Evolutionary conservation across 345 rosid genomes (phyloP).

Genomic region (Aquilaria yunnanensis): DNA sequence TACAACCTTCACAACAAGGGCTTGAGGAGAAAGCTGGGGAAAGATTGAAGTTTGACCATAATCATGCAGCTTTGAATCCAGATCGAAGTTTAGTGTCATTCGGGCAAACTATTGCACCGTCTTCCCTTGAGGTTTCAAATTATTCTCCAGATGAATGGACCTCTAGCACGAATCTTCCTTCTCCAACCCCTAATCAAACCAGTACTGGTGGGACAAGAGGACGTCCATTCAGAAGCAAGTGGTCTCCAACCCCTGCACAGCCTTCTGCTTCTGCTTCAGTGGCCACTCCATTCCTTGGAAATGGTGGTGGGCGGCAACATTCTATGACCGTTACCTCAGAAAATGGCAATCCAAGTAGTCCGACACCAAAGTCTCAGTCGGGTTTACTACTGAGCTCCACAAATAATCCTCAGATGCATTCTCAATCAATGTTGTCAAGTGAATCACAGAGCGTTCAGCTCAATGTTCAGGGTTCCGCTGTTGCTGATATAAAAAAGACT

Average conservation of each 20-base stretch:
- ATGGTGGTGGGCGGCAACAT: slow-evolving; percentile 22
- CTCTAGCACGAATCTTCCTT: slow-evolving; percentile 71
- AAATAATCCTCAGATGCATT: slow-evolving; percentile 28
- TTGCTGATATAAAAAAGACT: slow-evolving; percentile 28
- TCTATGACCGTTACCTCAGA: slow-evolving; percentile 16
- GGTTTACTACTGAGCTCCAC: slow-evolving; percentile 28
- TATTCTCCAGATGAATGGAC: slow-evolving; percentile 48
- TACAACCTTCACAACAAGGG: slow-evolving; percentile 21
- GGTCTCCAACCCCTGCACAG: slow-evolving; percentile 59
- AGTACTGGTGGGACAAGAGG: slow-evolving; percentile 29
- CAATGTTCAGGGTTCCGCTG: slow-evolving; percentile 28
- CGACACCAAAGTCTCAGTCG: slow-evolving; percentile 30
- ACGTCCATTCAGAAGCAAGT: slow-evolving; percentile 44
- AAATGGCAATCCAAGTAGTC: slow-evolving; percentile 23
- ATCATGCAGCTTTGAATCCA: slow-evolving; percentile 20
- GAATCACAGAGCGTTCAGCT: slow-evolving; percentile 35
- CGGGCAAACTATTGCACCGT: slow-evolving; percentile 28
- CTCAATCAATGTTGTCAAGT: slow-evolving; percentile 20
- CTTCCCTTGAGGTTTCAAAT: slow-evolving; percentile 50
- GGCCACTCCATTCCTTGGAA: slow-evolving; percentile 24
- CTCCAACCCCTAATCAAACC: slow-evolving; percentile 83
- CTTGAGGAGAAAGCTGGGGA: slow-evolving; percentile 20
- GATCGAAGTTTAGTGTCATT: slow-evolving; percentile 10
- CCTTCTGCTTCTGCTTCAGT: slow-evolving; percentile 22
- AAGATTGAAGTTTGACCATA: slow-evolving; percentile 28